phyloP scores from a whole-genome alignment of 306 rosid species.

The Gastrolobium bilobum region DNA sequence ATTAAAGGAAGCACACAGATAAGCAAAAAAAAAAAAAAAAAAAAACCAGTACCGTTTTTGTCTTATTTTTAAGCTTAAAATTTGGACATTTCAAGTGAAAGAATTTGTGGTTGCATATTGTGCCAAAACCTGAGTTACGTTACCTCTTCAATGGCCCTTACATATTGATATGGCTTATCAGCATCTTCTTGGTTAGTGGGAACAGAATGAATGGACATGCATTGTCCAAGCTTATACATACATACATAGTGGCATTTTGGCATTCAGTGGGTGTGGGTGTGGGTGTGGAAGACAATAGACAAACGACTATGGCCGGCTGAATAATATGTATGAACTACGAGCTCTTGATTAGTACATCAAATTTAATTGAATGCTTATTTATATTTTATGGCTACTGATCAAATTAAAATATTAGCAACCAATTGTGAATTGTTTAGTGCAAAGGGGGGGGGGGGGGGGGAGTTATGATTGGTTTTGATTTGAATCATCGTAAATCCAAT shows the following conservation, averaged over 20 bases:
- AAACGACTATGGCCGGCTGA: not conserved
- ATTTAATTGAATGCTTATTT: no score
- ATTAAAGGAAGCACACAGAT: conserved; percentile 41
- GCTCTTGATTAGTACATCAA: no score
- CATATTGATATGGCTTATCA: conserved; percentile 43
- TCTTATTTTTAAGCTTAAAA: conserved; percentile 33
- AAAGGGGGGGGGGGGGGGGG: no score
- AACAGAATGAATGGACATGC: conserved; percentile 50
- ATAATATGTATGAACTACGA: no score
- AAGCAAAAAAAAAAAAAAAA: not conserved
- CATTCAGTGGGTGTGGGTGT: conserved; percentile 14
- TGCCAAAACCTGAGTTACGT: conserved; percentile 48
- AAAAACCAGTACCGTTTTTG: not conserved
- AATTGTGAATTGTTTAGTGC: no score
- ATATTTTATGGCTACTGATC: no score
- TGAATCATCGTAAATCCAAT: no score
- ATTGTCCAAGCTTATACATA: conserved; percentile 18
- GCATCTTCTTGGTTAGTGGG: conserved; percentile 38
- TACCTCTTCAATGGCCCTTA: conserved; percentile 42
- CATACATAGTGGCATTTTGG: conserved; percentile 7
- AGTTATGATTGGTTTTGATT: no score
- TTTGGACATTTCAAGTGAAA: conserved; percentile 30
- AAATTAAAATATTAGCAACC: no score
- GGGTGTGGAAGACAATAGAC: conserved; percentile 25
- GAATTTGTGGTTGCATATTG: conserved; percentile 41